Evolutionary conservation across 192 early-diverging fungal genomes (phyloP), one percentile per base, ranked within the genome.

Genomic region (Podila epicladia): DNA sequence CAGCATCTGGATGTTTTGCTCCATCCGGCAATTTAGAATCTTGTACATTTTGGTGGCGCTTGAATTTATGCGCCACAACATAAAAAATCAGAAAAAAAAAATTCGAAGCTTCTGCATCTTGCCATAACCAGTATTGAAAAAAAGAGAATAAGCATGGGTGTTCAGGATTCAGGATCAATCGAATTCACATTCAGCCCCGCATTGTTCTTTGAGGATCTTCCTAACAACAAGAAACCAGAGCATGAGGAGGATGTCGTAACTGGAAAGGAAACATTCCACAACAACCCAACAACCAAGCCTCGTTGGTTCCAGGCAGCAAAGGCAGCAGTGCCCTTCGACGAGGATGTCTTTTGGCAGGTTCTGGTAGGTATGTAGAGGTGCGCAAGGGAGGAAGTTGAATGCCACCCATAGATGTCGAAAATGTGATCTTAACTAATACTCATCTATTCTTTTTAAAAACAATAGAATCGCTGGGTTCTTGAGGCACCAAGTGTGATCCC

Each of bases 401-500:
- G 19, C 12, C 5, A 3, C 22, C 58, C 3, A 13, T 33, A 7
- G 2, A 7, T 69, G 19, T 53, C 58, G 28, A 17, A 12, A 24
- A 35, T 55, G 29, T 26, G 26, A 12, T 29, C 31, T 37, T 32
- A 19, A 4, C n/a, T 55, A 12, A 41, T 11, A 4, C 15, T 32
- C 61, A 5, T 51, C 4, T 59, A 5, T 20, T 1, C 37, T 24
- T 50, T 38, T 33, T 22, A 11, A 8, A 5, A 53, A n/a, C 17
- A n/a, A 17, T 45, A 88, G 78, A 83, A 85, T 29, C 87, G 85
- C 28, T 93, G 92, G 92, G 87, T 88, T 19, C 31, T 53, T 29
- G 87, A 89, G 24, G 88, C 92, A 20, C 87, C 90, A 49, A 73
- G 73, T 24, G 75, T 90, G 41, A 90, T 92, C 17, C 92, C 92